These are phyloP conservation scores for Plectranthus barbatus DNA, from an alignment of 257 asterid species.

Conservation along the genomic window DNA sequence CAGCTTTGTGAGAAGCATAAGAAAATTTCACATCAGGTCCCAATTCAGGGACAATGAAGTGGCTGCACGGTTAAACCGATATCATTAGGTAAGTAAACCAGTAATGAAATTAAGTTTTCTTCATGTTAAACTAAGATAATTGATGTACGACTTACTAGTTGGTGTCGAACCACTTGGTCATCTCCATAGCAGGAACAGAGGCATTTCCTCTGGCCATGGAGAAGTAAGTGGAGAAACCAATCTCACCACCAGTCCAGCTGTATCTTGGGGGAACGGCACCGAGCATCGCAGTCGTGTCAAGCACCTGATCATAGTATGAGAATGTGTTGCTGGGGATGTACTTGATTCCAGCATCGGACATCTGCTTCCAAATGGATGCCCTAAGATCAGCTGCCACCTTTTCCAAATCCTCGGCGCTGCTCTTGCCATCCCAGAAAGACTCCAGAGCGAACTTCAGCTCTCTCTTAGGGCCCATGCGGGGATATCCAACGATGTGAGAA, in stretches of 20 bases:
- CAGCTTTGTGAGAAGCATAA: constrained; percentile 93
- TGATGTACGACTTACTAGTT: neutral
- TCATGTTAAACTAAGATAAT: neutral
- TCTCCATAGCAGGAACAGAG: constrained; percentile 24
- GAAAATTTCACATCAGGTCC: constrained; percentile 80
- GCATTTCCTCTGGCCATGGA: constrained; percentile 99
- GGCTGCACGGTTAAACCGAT: constrained; percentile 43
- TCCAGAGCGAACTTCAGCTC: constrained; percentile 76
- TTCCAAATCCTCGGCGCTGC: constrained; percentile 21
- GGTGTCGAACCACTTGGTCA: constrained; percentile 13
- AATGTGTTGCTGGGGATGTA: constrained; percentile 91
- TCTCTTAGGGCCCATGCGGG: constrained; percentile 95
- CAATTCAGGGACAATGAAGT: constrained; percentile 85
- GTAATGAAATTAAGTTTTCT: neutral
- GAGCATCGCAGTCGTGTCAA: constrained; percentile 76
- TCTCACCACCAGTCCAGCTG: constrained; percentile 82
- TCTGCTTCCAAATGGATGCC: constrained; percentile 51
- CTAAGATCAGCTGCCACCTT: constrained; percentile 75
- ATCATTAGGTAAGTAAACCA: neutral
- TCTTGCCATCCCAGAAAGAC: constrained; percentile 49
- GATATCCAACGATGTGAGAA: constrained; percentile 87
- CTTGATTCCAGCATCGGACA: constrained; percentile 36
- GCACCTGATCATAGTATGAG: constrained; percentile 83
- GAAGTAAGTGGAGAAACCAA: constrained; percentile 72
- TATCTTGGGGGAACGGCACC: constrained; percentile 90